Percentiles rank a stretch among this genome's conserved stretches.
Conservation (phyloP, 2,329 filamentous ascomycete genomes). For the Sporothrix sp. region DNA sequence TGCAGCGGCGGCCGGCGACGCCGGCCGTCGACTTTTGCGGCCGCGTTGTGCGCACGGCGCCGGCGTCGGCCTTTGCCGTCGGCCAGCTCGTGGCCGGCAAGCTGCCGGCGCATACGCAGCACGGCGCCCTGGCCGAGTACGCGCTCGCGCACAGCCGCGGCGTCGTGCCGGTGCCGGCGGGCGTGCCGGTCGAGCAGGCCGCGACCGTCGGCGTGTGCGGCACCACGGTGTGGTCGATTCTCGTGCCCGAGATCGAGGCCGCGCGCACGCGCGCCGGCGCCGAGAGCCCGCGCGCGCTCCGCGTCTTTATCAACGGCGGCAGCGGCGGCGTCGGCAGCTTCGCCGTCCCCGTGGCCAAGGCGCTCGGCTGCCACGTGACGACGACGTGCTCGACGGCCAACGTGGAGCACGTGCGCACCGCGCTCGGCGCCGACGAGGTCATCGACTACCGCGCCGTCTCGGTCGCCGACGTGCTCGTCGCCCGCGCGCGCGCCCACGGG, state of each 20-base stretch:
- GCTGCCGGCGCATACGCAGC: slow-evolving; percentile 3
- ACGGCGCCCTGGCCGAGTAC: slow-evolving; percentile 19
- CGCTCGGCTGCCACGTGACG: slow-evolving; percentile 26
- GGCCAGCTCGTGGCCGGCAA: slow-evolving; percentile 19
- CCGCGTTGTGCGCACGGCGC: slow-evolving; percentile 28
- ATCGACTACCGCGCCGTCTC: slow-evolving; percentile 26
- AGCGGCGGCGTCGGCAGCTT: slow-evolving; percentile 30
- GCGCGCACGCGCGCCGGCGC: neutral
- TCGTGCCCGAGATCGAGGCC: slow-evolving; percentile 15
- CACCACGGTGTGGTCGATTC: slow-evolving; percentile 19
- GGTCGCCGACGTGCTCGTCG: slow-evolving; percentile 15
- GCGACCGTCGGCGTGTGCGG: slow-evolving; percentile 20
- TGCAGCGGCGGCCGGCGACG: slow-evolving; percentile 31
- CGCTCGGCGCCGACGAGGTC: slow-evolving; percentile 29
- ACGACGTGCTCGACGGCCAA: slow-evolving; percentile 28
- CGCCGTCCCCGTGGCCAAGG: slow-evolving; percentile 30
- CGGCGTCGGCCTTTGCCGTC: neutral
- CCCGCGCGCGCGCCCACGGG: neutral
- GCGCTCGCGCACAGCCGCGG: slow-evolving; percentile 9
- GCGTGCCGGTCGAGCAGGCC: slow-evolving; percentile 17
- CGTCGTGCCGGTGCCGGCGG: slow-evolving; percentile 13
- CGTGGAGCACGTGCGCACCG: slow-evolving; percentile 22
- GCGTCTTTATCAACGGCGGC: slow-evolving; percentile 29
- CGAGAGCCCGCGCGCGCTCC: too few species aligned
- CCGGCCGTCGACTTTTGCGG: slow-evolving; percentile 44